These are phyloP conservation scores for Cerrena zonata DNA, from an alignment of 1,284 basidiomycete genomes.

Conservation along the genomic window DNA sequence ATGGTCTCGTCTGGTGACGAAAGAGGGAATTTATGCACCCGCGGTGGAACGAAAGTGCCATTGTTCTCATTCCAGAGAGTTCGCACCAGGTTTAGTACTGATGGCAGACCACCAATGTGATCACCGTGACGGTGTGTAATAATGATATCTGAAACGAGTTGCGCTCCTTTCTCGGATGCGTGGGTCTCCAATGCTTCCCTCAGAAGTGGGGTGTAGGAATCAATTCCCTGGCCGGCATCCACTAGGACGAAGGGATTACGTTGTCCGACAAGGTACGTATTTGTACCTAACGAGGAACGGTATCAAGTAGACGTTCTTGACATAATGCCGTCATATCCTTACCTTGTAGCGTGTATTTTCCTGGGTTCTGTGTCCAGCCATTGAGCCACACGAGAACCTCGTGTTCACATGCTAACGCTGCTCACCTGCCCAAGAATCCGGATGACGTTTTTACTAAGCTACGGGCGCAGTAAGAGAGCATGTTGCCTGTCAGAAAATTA, in stretches of 20 bases:
- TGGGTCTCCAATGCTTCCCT: slow-evolving; percentile 46
- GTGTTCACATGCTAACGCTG: slow-evolving; percentile 14
- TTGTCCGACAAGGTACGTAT: slow-evolving; percentile 82
- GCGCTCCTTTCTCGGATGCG: slow-evolving; percentile 33
- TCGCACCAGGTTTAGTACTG: slow-evolving; percentile 65
- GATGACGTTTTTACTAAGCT: slow-evolving; percentile 62
- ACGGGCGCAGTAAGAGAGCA: slow-evolving; percentile 1
- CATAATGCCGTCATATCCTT: not conserved
- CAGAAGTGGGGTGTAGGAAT: slow-evolving; percentile 65
- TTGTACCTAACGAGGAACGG: slow-evolving; percentile 56
- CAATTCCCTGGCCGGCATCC: slow-evolving; percentile 82
- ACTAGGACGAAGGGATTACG: slow-evolving; percentile 72
- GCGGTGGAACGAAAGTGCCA: slow-evolving; percentile 50
- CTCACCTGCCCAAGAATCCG: slow-evolving; percentile 69
- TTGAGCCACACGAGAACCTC: not conserved
- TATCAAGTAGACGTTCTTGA: not conserved
- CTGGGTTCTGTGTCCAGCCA: slow-evolving; percentile 62
- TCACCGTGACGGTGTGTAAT: slow-evolving; percentile 89
- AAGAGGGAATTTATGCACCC: slow-evolving; percentile 65
- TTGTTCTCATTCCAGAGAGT: slow-evolving; percentile 50
- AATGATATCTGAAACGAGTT: slow-evolving; percentile 74
- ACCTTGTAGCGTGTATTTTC: slow-evolving; percentile 88
- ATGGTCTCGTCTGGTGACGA: slow-evolving; percentile 28
- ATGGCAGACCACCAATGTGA: slow-evolving; percentile 74
- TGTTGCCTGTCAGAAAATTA: not conserved